phyloP scores from a whole-genome alignment of 345 rosid genomes.

The Arabidopsis arenosa region DNA sequence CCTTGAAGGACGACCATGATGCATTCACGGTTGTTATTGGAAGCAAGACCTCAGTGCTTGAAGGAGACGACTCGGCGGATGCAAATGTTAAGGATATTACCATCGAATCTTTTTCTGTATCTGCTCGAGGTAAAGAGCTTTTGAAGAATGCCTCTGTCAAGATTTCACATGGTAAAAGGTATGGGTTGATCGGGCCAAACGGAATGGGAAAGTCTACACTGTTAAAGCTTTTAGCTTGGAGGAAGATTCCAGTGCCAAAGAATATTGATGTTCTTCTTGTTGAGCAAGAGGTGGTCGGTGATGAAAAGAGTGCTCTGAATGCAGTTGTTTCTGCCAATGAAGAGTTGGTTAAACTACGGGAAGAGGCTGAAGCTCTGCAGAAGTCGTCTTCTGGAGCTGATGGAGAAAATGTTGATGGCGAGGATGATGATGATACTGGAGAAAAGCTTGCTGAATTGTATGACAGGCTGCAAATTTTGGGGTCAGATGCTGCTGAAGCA shows the following conservation, averaged over 20 bases:
- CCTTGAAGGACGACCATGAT: slow-evolving; percentile 89
- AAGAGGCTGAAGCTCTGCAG: slow-evolving; percentile 70
- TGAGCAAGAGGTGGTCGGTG: slow-evolving; percentile 94
- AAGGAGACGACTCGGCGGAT: slow-evolving; percentile 84
- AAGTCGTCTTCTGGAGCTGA: slow-evolving; percentile 49
- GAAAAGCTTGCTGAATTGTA: slow-evolving; percentile 86
- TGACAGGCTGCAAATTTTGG: slow-evolving; percentile 84
- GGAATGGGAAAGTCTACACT: slow-evolving; percentile 97
- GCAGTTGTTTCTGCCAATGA: slow-evolving; percentile 96
- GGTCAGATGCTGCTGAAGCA: slow-evolving; percentile 95
- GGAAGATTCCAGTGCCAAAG: slow-evolving; percentile 95
- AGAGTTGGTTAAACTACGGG: slow-evolving; percentile 69
- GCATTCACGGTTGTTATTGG: slow-evolving; percentile 97
- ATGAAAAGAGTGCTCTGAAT: slow-evolving; percentile 77
- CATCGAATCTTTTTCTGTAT: slow-evolving; percentile 83
- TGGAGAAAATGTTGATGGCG: slow-evolving; percentile 45
- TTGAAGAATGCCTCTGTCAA: slow-evolving; percentile 82
- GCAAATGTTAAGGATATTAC: slow-evolving; percentile 93
- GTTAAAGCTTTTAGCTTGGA: slow-evolving; percentile 94
- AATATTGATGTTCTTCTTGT: slow-evolving; percentile 95
- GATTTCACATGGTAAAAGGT: slow-evolving; percentile 95
- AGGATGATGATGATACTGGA: slow-evolving; percentile 65
- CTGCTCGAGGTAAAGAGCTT: slow-evolving; percentile 95
- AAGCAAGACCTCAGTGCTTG: slow-evolving; percentile 82
- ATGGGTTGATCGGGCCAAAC: slow-evolving; percentile 95